phyloP scores from a whole-genome alignment of 2,329 filamentous ascomycete genomes.

The Neonectria hederae region DNA sequence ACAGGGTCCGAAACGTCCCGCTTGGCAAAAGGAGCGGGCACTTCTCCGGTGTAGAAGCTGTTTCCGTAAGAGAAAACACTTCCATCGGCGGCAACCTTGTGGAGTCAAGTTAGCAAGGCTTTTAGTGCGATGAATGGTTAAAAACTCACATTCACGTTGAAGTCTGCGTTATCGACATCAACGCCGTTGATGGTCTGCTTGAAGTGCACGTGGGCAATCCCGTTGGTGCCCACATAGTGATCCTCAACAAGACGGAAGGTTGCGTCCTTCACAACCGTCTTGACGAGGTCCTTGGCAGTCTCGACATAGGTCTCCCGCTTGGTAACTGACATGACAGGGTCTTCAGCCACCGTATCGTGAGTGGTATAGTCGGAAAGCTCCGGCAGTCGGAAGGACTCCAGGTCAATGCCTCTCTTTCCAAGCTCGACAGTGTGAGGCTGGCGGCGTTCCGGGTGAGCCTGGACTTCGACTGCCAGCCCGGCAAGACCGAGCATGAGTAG shows the following conservation, averaged over 20 bases:
- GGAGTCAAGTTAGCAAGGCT: background rate
- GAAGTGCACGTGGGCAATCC: constrained; percentile 67
- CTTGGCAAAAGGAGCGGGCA: constrained; percentile 53
- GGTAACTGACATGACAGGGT: constrained; percentile 34
- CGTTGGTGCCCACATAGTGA: constrained; percentile 64
- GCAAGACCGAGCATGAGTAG: constrained; percentile 47
- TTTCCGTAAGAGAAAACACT: constrained; percentile 67
- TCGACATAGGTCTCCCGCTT: constrained; percentile 52
- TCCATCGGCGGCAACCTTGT: constrained; percentile 59
- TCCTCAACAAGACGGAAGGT: constrained; percentile 62
- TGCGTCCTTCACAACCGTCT: constrained; percentile 47
- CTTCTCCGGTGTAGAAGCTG: constrained; percentile 54
- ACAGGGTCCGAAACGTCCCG: constrained; percentile 54
- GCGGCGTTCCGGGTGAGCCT: constrained; percentile 46
- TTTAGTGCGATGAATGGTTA: fast-evolving
- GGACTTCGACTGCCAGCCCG: constrained; percentile 44
- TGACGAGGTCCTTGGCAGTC: constrained; percentile 56
- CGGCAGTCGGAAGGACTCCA: constrained; percentile 47
- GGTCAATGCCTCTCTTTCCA: constrained; percentile 45
- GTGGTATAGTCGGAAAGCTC: constrained; percentile 44
- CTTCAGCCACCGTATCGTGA: constrained; percentile 31
- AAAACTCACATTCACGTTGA: constrained; percentile 67
- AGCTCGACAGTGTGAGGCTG: constrained; percentile 36
- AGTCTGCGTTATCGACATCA: constrained; percentile 69
- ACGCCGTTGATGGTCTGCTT: constrained; percentile 67